Percentiles rank a stretch among this genome's conserved stretches.
phyloP scores from a whole-genome alignment of 805 yeast genomes.

The Wickerhamomyces xylosicus region DNA sequence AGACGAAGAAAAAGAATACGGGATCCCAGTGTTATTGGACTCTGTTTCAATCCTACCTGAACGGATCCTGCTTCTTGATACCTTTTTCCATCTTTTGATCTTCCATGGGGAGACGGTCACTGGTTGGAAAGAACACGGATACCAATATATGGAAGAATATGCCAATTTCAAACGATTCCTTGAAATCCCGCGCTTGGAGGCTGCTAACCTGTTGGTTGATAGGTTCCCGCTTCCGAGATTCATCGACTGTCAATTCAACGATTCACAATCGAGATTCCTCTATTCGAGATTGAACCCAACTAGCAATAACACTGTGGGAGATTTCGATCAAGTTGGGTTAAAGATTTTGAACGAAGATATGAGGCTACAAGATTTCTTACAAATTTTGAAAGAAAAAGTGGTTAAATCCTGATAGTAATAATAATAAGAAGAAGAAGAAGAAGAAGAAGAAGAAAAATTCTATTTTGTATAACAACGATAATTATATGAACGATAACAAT shows the following conservation, averaged over 20 bases:
- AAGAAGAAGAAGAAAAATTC: too few relatives aligned
- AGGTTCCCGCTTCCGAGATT: slow-evolving; percentile 97
- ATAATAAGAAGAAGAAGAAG: not conserved
- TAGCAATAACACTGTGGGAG: not conserved
- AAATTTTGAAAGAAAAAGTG: not conserved
- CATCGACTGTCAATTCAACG: slow-evolving; percentile 96
- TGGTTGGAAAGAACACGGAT: slow-evolving; percentile 92
- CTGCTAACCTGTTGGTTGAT: slow-evolving; percentile 82
- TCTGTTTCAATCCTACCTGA: slow-evolving; percentile 88
- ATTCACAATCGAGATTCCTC: slow-evolving; percentile 95
- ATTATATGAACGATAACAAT: not conserved
- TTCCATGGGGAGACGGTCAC: slow-evolving; percentile 94
- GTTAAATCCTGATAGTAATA: too few relatives aligned
- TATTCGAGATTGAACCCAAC: slow-evolving; percentile 86
- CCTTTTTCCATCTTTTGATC: slow-evolving; percentile 92
- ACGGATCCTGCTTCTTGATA: slow-evolving; percentile 78
- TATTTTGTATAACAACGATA: not conserved
- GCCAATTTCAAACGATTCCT: slow-evolving; percentile 79
- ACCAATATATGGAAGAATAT: slow-evolving; percentile 85
- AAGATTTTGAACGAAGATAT: slow-evolving; percentile 46
- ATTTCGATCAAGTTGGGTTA: slow-evolving; percentile 26
- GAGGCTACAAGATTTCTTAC: slow-evolving; percentile 9
- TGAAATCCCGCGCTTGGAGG: slow-evolving; percentile 86
- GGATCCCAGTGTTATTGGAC: slow-evolving; percentile 74
- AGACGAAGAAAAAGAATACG: slow-evolving; percentile 45